Conservation (phyloP, 257 asterid species). For the Hygrophila difformis region DNA sequence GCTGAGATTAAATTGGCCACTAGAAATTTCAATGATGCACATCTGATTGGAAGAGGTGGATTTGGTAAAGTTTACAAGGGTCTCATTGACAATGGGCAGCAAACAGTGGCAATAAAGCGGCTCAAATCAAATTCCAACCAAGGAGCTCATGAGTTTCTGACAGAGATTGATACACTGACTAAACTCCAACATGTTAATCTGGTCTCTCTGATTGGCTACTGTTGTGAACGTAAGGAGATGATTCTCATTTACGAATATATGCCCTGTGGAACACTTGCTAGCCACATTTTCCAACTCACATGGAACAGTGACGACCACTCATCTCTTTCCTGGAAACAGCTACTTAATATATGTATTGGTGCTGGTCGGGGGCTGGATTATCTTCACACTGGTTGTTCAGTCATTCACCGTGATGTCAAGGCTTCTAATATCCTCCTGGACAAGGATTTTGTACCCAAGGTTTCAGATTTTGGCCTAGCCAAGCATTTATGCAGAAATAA, state of each 20-base stretch:
- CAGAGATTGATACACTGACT: no score
- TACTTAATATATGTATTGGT: slow-evolving; percentile 28
- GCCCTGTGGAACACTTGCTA: neutral
- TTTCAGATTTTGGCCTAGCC: slow-evolving; percentile 39
- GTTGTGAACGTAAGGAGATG: neutral
- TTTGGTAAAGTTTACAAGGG: no score
- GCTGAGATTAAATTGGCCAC: slow-evolving; percentile 26
- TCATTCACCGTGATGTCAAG: slow-evolving; percentile 36
- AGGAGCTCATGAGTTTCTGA: slow-evolving; percentile 26
- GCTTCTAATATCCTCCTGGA: slow-evolving; percentile 33
- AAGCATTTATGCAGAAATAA: slow-evolving; percentile 20
- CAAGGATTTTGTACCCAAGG: no score
- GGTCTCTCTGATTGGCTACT: no score
- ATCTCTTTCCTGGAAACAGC: slow-evolving; percentile 25
- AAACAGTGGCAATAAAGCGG: slow-evolving; percentile 29
- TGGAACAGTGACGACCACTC: neutral
- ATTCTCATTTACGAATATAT: slow-evolving; percentile 7
- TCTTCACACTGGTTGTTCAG: slow-evolving; percentile 25
- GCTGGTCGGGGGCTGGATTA: no score
- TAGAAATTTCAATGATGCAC: slow-evolving; percentile 18
- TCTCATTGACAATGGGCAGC: no score
- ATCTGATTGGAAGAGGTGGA: no score
- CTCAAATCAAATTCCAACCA: slow-evolving; percentile 25
- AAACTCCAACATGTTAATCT: slow-evolving; percentile 18
- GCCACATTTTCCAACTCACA: slow-evolving; percentile 11